phyloP scores from a whole-genome alignment of 2,329 filamentous ascomycete species.

The Alternaria consortialis region DNA sequence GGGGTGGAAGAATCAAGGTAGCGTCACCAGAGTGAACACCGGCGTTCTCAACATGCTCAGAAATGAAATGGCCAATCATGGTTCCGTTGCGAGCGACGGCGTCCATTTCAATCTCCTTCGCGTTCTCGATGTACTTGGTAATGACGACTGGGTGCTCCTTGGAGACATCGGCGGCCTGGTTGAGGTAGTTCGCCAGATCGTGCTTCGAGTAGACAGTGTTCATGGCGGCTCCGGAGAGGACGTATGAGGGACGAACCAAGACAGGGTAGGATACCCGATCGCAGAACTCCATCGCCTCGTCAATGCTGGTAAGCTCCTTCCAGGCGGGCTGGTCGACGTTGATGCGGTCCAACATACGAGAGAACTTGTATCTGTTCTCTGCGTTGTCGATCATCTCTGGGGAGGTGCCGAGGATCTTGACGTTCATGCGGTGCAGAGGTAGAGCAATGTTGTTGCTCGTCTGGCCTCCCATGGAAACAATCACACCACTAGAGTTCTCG shows the following conservation, averaged over 20 bases:
- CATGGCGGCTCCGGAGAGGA: conserved; percentile 97
- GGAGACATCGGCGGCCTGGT: conserved; percentile 92
- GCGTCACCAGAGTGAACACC: conserved; percentile 98
- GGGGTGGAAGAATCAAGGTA: conserved; percentile 91
- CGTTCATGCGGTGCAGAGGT: conserved; percentile 84
- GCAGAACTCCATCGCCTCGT: conserved; percentile 89
- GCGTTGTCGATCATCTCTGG: conserved; percentile 99
- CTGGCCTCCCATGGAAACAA: conserved; percentile 96
- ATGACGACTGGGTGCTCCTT: conserved; percentile 97
- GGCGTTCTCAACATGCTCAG: conserved; percentile 97
- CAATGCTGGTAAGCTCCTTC: conserved; percentile 96
- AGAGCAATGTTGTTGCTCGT: conserved; percentile 98
- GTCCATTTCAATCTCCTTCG: conserved; percentile 99
- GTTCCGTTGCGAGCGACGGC: conserved; percentile 90
- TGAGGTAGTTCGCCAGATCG: conserved; percentile 86
- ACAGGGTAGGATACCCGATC: conserved; percentile 90
- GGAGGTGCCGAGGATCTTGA: conserved; percentile 93
- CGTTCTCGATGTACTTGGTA: conserved; percentile 99
- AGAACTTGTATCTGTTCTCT: conserved; percentile 99
- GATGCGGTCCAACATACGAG: conserved; percentile 94
- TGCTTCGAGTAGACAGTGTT: conserved; percentile 98
- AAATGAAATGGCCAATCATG: conserved; percentile 95
- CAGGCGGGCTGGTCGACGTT: conserved; percentile 95
- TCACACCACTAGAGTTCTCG: conserved; percentile 82
- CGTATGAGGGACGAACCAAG: conserved; percentile 93